Conservation (phyloP, 2,329 filamentous ascomycete species). For the Colletotrichum musicola region DNA sequence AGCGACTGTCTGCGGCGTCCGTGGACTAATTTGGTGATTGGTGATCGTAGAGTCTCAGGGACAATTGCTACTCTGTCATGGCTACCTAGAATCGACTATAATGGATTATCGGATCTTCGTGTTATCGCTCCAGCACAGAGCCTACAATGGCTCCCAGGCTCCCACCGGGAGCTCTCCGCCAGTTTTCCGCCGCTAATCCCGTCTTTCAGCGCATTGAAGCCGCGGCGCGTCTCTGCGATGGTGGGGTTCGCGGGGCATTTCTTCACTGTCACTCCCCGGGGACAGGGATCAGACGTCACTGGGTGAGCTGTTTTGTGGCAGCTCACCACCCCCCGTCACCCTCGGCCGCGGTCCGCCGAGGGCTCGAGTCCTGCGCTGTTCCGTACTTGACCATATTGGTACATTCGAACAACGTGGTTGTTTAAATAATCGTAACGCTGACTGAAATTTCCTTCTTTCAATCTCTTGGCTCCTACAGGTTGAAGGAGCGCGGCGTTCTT, state of each 20-base stretch:
- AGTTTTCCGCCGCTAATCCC: slow-evolving; percentile 27
- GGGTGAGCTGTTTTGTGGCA: slow-evolving; percentile 38
- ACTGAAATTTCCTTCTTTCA: not conserved
- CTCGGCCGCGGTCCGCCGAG: slow-evolving; percentile 31
- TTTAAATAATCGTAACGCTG: slow-evolving; percentile 19
- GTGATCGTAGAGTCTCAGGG: not conserved
- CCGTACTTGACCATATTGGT: slow-evolving; percentile 20
- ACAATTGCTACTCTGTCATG: not conserved
- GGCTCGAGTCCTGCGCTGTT: slow-evolving; percentile 9
- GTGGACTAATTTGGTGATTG: not conserved
- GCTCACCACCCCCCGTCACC: slow-evolving; percentile 20
- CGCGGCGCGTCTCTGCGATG: slow-evolving; percentile 26
- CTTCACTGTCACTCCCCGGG: slow-evolving; percentile 16
- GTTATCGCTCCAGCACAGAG: too few species aligned
- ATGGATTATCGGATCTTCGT: too few species aligned
- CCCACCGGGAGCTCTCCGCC: slow-evolving; percentile 17
- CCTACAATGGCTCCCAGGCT: too few species aligned
- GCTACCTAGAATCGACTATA: too few species aligned
- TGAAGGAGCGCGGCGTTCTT: not conserved
- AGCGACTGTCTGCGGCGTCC: not conserved
- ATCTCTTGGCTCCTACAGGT: not conserved
- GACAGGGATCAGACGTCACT: slow-evolving; percentile 35
- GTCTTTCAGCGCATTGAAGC: slow-evolving; percentile 16
- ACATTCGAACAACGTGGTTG: slow-evolving; percentile 11
- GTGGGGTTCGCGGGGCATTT: slow-evolving; percentile 38